Percentiles rank a stretch among this genome's conserved stretches.
Evolutionary conservation across 345 rosid genomes (phyloP).

Genomic region (Populus nigra): DNA sequence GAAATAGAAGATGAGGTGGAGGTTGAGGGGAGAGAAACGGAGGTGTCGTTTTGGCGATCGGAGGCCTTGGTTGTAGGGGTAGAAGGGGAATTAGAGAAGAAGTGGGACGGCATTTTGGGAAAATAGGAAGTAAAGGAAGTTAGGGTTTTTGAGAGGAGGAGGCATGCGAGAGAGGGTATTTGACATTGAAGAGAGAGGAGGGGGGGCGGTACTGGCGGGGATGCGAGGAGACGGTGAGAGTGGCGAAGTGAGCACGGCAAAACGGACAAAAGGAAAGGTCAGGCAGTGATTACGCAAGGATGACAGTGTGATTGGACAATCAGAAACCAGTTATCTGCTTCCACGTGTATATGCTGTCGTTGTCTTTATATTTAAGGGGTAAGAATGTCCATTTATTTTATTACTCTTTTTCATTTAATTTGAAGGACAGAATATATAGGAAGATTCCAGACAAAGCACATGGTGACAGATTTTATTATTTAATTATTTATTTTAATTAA

Average conservation of each 20-base stretch:
- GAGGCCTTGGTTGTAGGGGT: conserved; percentile 5
- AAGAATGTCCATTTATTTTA: too few species aligned
- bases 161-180: background rate
- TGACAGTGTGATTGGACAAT: background rate
- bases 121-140: background rate
- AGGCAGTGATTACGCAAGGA: background rate
- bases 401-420: too few species aligned
- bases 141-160: background rate
- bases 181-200: background rate
- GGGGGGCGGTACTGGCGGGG: background rate
- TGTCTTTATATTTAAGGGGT: background rate
- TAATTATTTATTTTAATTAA: too few species aligned
- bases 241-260: background rate
- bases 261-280: background rate
- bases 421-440: too few species aligned
- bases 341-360: background rate
- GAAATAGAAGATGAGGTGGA: conserved; percentile 23
- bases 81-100: conserved; percentile 34
- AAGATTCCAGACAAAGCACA: too few species aligned
- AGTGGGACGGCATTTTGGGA: conserved; percentile 37
- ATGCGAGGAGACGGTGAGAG: background rate
- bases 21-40: conserved; percentile 28
- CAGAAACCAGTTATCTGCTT: background rate
- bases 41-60: conserved; percentile 28
- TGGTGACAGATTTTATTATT: too few species aligned